phyloP scores from a whole-genome alignment of 306 rosid species.

The Echinosophora koreensis region DNA sequence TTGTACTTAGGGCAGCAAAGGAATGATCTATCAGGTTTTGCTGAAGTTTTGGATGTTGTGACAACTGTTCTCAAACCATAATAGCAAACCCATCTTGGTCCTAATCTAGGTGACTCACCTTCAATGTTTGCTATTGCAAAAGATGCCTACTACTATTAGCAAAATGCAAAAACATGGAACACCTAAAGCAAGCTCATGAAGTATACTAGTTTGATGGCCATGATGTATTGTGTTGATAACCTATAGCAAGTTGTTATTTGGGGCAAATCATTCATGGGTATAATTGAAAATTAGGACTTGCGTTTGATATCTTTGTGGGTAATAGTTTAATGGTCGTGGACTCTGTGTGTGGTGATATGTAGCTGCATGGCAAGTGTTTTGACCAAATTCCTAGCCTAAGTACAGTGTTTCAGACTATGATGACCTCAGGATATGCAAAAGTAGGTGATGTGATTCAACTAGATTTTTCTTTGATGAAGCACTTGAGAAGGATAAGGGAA shows the following conservation, averaged over 20 bases:
- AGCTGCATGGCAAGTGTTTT: conserved; percentile 67
- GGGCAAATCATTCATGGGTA: conserved; percentile 72
- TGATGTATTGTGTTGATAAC: too few species aligned
- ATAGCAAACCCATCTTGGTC: too few species aligned
- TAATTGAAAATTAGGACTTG: conserved; percentile 63
- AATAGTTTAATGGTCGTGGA: conserved; percentile 67
- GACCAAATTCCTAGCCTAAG: conserved; percentile 75
- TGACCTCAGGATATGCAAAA: conserved; percentile 76
- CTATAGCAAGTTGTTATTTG: conserved; percentile 11
- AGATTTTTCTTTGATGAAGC: conserved; percentile 79
- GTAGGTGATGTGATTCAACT: conserved; percentile 67
- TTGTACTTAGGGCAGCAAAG: too few species aligned
- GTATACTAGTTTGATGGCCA: too few species aligned
- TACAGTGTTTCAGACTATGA: conserved; percentile 72
- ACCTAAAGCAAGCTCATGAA: too few species aligned
- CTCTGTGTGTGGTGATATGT: conserved; percentile 50
- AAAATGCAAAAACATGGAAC: too few species aligned
- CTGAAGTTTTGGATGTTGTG: too few species aligned
- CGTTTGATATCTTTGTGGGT: conserved; percentile 66
- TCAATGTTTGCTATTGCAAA: too few species aligned
- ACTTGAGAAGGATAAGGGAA: conserved; percentile 69
- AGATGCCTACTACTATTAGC: too few species aligned
- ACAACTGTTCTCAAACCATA: too few species aligned
- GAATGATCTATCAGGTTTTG: too few species aligned
- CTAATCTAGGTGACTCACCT: too few species aligned